Conservation (phyloP, 2,329 filamentous ascomycete species). For the Knufia fluminis region DNA sequence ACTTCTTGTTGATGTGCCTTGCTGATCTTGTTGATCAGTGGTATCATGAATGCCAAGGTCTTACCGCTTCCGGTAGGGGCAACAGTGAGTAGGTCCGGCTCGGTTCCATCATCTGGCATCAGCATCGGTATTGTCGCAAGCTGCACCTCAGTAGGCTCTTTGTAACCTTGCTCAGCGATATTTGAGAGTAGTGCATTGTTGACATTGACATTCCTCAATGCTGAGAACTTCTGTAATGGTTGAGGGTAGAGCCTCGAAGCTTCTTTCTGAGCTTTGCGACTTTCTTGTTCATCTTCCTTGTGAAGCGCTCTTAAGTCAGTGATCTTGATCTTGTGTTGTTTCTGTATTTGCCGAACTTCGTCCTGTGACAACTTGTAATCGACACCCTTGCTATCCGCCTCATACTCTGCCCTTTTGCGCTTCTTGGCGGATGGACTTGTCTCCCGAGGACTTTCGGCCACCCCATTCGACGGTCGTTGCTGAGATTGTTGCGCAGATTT, state of each 20-base stretch:
- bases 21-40: constrained; percentile 68
- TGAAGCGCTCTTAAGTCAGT: constrained; percentile 56
- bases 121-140: constrained; percentile 75
- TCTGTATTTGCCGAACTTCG: constrained; percentile 65
- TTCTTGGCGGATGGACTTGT: constrained; percentile 15
- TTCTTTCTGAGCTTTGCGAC: constrained; percentile 42
- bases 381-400: background rate
- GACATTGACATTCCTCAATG: constrained; percentile 60
- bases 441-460: constrained; percentile 26
- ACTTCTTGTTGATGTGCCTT: constrained; percentile 32
- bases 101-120: constrained; percentile 45
- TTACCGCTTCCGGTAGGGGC: constrained; percentile 96
- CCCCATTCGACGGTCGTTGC: constrained; percentile 24
- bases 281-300: constrained; percentile 23
- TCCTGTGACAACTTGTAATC: background rate
- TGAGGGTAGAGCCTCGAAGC: constrained; percentile 60
- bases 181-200: constrained; percentile 67
- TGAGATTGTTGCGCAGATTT: background rate
- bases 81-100: constrained; percentile 67
- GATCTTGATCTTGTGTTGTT: constrained; percentile 75
- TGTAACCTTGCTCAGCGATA: constrained; percentile 73
- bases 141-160: constrained; percentile 85
- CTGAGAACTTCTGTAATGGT: constrained; percentile 66
- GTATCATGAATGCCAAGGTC: constrained; percentile 85
- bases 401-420: constrained; percentile 3